phyloP scores from a whole-genome alignment of 176 grass and related monocot species.

The Musa troglodytarum region DNA sequence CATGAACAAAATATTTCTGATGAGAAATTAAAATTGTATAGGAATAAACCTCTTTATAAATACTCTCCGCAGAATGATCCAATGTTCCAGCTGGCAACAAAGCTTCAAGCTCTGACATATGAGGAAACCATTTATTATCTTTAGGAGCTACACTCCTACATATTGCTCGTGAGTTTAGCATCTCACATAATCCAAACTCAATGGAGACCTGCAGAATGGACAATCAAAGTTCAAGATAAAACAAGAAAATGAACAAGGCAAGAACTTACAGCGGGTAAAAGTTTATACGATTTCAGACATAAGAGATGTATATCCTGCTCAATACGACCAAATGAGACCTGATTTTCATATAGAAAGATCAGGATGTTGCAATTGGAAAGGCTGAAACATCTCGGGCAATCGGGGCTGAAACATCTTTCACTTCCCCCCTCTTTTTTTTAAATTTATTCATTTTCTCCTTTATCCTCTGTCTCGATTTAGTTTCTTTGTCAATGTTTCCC shows the following conservation, averaged over 20 bases:
- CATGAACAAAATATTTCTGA: background rate
- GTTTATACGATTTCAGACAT: background rate
- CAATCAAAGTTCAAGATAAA: background rate
- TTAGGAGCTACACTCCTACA: conserved; percentile 19
- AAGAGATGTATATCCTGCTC: too few relatives aligned
- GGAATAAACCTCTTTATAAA: conserved; percentile 43
- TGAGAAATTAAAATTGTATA: background rate
- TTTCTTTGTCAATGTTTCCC: too few relatives aligned
- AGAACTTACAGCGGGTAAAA: background rate
- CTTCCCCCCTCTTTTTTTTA: too few relatives aligned
- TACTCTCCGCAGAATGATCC: conserved; percentile 42
- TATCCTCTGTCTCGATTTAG: too few relatives aligned
- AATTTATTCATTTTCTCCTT: too few relatives aligned
- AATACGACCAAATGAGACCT: too few relatives aligned
- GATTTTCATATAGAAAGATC: too few relatives aligned
- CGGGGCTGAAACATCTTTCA: too few relatives aligned
- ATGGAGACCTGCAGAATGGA: conserved; percentile 54
- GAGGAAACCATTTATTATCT: conserved; percentile 49
- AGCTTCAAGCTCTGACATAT: conserved; percentile 42
- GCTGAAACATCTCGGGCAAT: too few relatives aligned
- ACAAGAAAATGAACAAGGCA: background rate
- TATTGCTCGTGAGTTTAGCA: conserved; percentile 60
- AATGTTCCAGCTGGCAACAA: conserved; percentile 41
- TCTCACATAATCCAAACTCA: conserved; percentile 69
- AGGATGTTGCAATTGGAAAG: too few relatives aligned